Base-by-base conservation (phyloP, 2,329 filamentous ascomycete genomes). In the Colletotrichum liaoningense region DNA sequence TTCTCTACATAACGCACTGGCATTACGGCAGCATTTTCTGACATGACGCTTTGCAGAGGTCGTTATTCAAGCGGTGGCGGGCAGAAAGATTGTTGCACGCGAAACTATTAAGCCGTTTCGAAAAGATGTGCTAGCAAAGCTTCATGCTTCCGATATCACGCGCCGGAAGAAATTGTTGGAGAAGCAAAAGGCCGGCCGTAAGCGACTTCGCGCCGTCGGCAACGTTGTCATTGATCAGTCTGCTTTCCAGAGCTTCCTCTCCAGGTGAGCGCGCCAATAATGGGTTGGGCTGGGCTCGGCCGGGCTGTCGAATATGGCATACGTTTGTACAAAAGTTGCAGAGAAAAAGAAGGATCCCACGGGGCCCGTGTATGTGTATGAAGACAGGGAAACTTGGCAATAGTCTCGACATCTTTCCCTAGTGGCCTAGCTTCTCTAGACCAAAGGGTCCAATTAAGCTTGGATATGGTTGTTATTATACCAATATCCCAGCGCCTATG, bases 171-270 rank as follows among this genome's bases (percentile, higher is more conserved):
- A 99, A 83, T 83, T 99, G 76, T 84, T 99, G 12, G 96, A 98
- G 85, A 98, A 96, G 87, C 97, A 99, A 83, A 99, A 99, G 85
- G 95, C 95, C 77, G 97, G 97, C 0, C 89, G 95, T 69, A 98
- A 98, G 89, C 93, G 93, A 83, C 84, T 99, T 72, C 91, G 94
- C 72, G 90, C 93, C 1, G 92, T 95, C 5, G 94, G 97, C 0
- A 98, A 97, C 80, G 95, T 99, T 1, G 89, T 95, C n/a, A 98
- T 99, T 81, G 95, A 98, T 74, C 95, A 98, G 78, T 93, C 95
- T 77, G 95, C 95, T 3, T 99, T 98, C 81, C 97, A 99, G 83
- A 94, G 92, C 77, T 99, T 99, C 81, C 83, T 99, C 81, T 90
- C 95, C 0, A 98, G 97, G 83, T 95, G 76, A 71, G 55, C 2